Evolutionary conservation across 345 rosid genomes (phyloP).

Genomic region (Cochlearia excelsa): DNA sequence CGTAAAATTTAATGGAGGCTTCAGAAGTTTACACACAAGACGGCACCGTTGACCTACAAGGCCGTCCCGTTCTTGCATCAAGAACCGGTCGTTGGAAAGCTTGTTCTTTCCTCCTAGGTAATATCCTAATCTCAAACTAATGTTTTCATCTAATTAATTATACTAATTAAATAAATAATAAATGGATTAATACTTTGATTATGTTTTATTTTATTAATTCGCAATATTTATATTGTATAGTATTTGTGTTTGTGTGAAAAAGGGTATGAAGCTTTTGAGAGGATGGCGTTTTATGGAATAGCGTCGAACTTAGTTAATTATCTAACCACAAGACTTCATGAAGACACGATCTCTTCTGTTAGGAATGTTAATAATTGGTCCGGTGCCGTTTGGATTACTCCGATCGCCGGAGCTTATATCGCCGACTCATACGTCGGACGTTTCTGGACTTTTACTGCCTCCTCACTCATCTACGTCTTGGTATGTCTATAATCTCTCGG

Average conservation of each 20-base stretch:
- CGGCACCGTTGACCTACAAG: slow-evolving; percentile 77
- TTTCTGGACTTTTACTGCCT: slow-evolving; percentile 87
- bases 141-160: too few species aligned
- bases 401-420: slow-evolving; percentile 80
- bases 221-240: slow-evolving; percentile 6
- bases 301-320: slow-evolving; percentile 79
- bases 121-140: background rate
- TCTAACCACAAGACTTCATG: slow-evolving; percentile 73
- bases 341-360: slow-evolving; percentile 78
- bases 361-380: slow-evolving; percentile 94
- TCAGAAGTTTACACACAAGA: slow-evolving; percentile 58
- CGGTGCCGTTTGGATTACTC: slow-evolving; percentile 92
- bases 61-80: slow-evolving; percentile 63
- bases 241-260: slow-evolving; percentile 7
- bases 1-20: slow-evolving; percentile 43
- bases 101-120: slow-evolving; percentile 85
- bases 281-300: slow-evolving; percentile 94
- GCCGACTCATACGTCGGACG: slow-evolving; percentile 92
- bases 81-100: slow-evolving; percentile 88
- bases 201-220: too few species aligned
- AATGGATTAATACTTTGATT: too few species aligned
- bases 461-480: slow-evolving; percentile 75
- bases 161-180: too few species aligned
- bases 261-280: slow-evolving; percentile 93
- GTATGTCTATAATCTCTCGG: slow-evolving; percentile 32